These are phyloP conservation scores for Piedraia hortae DNA, from an alignment of 2,329 filamentous ascomycete genomes.

Conservation along the genomic window DNA sequence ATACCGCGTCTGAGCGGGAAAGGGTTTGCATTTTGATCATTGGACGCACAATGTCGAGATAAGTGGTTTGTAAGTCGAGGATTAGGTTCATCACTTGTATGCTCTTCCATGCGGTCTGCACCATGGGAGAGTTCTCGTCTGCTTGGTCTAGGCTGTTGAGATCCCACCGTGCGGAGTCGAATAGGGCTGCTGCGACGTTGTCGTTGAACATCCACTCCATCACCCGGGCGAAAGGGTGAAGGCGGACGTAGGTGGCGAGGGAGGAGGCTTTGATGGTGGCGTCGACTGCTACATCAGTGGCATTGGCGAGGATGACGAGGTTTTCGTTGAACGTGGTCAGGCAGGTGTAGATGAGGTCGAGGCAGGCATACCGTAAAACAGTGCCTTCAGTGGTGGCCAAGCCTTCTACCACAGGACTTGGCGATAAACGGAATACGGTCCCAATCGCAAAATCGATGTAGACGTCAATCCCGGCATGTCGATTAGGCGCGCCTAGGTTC, in stretches of 20 bases:
- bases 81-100: slow-evolving; percentile 63
- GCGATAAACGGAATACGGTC: slow-evolving; percentile 31
- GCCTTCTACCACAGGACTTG: slow-evolving; percentile 33
- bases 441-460: slow-evolving; percentile 83
- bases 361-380: slow-evolving; percentile 48
- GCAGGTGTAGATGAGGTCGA: slow-evolving; percentile 59
- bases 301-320: slow-evolving; percentile 58
- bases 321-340: slow-evolving; percentile 82
- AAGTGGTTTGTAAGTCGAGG: slow-evolving; percentile 70
- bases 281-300: slow-evolving; percentile 50
- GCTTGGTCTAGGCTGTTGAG: slow-evolving; percentile 43
- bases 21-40: slow-evolving; percentile 39
- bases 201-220: slow-evolving; percentile 99
- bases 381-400: slow-evolving; percentile 29
- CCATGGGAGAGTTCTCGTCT: slow-evolving; percentile 49
- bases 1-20: slow-evolving; percentile 31
- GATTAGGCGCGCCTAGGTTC: slow-evolving; percentile 46
- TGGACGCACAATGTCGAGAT: slow-evolving; percentile 65
- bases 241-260: slow-evolving; percentile 49
- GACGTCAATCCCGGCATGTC: slow-evolving; percentile 65
- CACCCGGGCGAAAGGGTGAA: slow-evolving; percentile 78
- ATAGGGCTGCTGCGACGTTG: slow-evolving; percentile 53
- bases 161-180: slow-evolving; percentile 53
- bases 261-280: slow-evolving; percentile 44
- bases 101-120: slow-evolving; percentile 51